Base-by-base conservation (phyloP, 331 rosid genomes). In the Quercus tomentella region DNA sequence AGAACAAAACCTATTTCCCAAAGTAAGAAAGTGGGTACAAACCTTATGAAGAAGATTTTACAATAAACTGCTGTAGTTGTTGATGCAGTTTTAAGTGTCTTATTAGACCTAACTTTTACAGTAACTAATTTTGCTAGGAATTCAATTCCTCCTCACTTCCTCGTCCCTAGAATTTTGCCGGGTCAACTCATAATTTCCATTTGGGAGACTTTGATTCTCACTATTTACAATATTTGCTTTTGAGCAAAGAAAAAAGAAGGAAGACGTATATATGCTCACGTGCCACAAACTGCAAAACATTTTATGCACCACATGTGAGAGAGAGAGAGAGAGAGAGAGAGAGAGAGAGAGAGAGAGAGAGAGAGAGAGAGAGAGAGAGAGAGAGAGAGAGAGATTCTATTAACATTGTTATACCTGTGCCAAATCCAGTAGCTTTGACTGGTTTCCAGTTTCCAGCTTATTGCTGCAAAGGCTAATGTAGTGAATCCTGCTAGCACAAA, bases 201-300 rank as follows among this genome's bases (percentile, higher is more conserved):
- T 78, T 4, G 86, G 56, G 73, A 81, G 81, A 52, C 77, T 77
- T 81, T 55, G 88, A 74, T 76, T 65, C 79, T 86, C 98, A n/a
- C 30, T 79, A 21, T 82, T 83, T 33, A 73, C 76, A 60, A 72
- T 20, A 56, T 78, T 74, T 69, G 78, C 79, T 86, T 93, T 95
- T 28, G 99, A 91, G 71, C 96, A 93, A 21, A 95, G 99, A 90
- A 95, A 93, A 86, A 95, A 91, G 90, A 93, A 93, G 41, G 99
- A 95, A 45, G 99, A 90, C 37, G 90, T 88, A 77, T 95, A 93
- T 77, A 95, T 93, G 18, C 97, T 82, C 67, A 80, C 69, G 81
- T 95, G 99, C 99, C 99, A 95, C 76, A 93, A 82, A 92, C 99
- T 95, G 99, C 79, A 85, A 76, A 41, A 78, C 33, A 80, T 73